Base-by-base conservation (phyloP, 306 rosid species). In the Spatholobus suberectus region DNA sequence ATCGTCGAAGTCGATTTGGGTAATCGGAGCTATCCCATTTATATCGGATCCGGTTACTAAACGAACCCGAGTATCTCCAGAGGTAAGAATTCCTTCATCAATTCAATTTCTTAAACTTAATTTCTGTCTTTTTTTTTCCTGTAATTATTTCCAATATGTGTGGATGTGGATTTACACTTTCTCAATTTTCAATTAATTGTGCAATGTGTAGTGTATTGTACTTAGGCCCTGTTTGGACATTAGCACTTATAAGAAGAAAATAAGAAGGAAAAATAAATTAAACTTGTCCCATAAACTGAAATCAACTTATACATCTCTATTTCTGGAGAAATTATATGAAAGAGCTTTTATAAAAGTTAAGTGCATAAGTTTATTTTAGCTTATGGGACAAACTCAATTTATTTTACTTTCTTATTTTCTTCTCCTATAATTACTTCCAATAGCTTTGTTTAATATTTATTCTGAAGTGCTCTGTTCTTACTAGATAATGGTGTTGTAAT, bases 11-110 rank as follows among this genome's bases (percentile, higher is more conserved):
- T 96, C 32, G 90, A 89, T 90, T 92, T 94, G 92, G 98, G 98
- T 26, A 67, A 78, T 74, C 95, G 99, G 81, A 96, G 98, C 85
- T 96, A 96, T 62, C 99, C 99, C 47, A 96, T 96, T 87, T 94
- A 94, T 23, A 94, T 96, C 35, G 98, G 98, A 58, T 88, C 98
- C 72, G 95, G 2, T 89, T 96, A 49, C 98, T 94, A 1, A 55
- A 92, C 47, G 72, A 87, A 75, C 97, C 97, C 8, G 84, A 94
- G 23, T 91, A 90, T 75, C 97, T 94, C 13, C 97, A 92, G 63
- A 92, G 92, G 99, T 93, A 78, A n/a, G 9, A 61, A 17, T 67
- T 21, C 58, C 37, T 79, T 67, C 9, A 46, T 11, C 37, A n/a
- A 47, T 29, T 18, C 14, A 67, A 0, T 75, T 51, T 61, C 4